Base-by-base conservation (phyloP, 2,329 filamentous ascomycete species). In the Periglandula ipomoeae region DNA sequence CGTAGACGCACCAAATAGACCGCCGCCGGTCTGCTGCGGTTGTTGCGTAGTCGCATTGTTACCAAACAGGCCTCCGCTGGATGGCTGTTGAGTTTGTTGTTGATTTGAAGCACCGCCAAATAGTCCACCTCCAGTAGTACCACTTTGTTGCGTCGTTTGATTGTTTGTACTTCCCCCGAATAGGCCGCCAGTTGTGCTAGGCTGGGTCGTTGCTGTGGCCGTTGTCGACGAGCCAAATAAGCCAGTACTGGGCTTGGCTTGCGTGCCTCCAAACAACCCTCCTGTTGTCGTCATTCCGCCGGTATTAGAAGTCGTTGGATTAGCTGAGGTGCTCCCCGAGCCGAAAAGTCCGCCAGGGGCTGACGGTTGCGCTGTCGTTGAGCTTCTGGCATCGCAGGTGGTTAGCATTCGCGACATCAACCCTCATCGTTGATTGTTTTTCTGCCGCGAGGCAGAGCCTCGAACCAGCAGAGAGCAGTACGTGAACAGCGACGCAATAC, bases 261-360 rank as follows among this genome's bases (percentile, higher is more conserved):
- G 60, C 17, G 56, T 48, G 24, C 44, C 52, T 32, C 65, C 67
- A 53, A 70, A 70, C 26, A 71, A 54, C 44, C 67, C 61, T 38
- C 68, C 62, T 19, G 62, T 59, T 19, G 65, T 63, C 42, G 68
- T 61, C 58, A 69, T 68, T 48, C 47, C 58, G 60, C 55, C 53
- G 50, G 59, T 52, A 49, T 58, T 53, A 15, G 61, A 54, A 51
- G 56, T 46, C 30, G 60, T 51, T 13, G 62, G 56, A 19, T 57
- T 61, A 52, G 61, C 52, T 44, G 55, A 53, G 41, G 55, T 47
- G 55, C 56, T 53, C 45, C 55, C 52, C 39, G 64, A 62, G 43
- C 67, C 67, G 52, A 71, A 69, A 15, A 72, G 61, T 44, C 63
- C 62, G 13, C 61, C 61, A 19, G 65, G 51, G 35, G 65, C 61